These are phyloP conservation scores for Metschnikowia kofuensis DNA, from an alignment of 805 yeast species.

Conservation along the genomic window DNA sequence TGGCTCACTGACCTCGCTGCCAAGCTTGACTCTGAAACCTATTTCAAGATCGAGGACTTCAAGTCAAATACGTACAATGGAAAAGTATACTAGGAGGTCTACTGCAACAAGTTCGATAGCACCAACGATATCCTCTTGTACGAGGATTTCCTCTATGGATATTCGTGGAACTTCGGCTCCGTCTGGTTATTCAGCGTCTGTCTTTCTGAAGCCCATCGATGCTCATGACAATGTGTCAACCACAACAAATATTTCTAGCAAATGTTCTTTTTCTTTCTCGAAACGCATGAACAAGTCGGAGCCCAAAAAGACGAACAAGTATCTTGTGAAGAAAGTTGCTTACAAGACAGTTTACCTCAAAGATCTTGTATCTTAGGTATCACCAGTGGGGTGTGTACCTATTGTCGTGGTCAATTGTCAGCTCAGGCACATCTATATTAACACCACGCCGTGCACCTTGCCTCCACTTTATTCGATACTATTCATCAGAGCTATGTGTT, in stretches of 20 bases:
- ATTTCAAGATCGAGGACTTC: background rate
- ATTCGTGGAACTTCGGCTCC: slow-evolving; percentile 7
- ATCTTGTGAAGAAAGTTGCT: slow-evolving; percentile 24
- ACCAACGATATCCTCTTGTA: slow-evolving; percentile 4
- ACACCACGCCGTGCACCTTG: background rate
- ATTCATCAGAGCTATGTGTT: no score
- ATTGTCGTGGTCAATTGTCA: slow-evolving; percentile 4
- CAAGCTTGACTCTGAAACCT: background rate
- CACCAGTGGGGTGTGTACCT: background rate
- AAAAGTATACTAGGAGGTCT: background rate
- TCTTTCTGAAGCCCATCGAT: slow-evolving; percentile 7
- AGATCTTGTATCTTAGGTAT: slow-evolving; percentile 10
- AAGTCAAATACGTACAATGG: no score
- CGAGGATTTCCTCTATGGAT: slow-evolving; percentile 15
- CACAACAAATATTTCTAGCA: background rate
- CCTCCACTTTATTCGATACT: background rate
- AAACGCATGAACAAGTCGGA: slow-evolving; percentile 2
- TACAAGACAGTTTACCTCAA: slow-evolving; percentile 20
- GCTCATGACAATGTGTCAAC: slow-evolving; percentile 2
- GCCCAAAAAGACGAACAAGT: slow-evolving; percentile 20
- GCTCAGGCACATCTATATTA: slow-evolving; percentile 10
- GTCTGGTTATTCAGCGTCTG: slow-evolving; percentile 11
- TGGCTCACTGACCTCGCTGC: slow-evolving; percentile 3
- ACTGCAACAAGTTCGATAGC: slow-evolving; percentile 2
- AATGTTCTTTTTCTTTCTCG: background rate